phyloP scores from a whole-genome alignment of 2,329 filamentous ascomycete genomes.

The Incumbomyces lentus region DNA sequence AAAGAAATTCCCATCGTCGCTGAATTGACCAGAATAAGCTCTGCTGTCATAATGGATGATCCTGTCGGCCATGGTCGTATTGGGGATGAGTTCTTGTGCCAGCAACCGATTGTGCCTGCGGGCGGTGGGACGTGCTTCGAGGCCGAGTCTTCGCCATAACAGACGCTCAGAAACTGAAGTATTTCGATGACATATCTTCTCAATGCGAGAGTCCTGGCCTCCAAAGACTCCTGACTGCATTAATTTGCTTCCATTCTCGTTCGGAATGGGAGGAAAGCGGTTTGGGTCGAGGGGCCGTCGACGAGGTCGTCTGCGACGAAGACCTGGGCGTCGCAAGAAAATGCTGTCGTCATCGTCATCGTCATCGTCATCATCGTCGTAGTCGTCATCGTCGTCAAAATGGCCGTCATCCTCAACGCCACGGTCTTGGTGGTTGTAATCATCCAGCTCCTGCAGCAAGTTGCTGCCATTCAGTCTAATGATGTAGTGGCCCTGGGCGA shows the following conservation, averaged over 20 bases:
- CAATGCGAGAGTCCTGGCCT: slow-evolving; percentile 46
- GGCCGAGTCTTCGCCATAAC: slow-evolving; percentile 69
- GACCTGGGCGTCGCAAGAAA: slow-evolving; percentile 13
- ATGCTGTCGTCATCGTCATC: slow-evolving; percentile 25
- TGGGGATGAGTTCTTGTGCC: slow-evolving; percentile 63
- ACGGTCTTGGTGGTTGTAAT: slow-evolving; percentile 24
- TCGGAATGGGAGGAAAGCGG: slow-evolving; percentile 75
- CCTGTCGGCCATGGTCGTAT: slow-evolving; percentile 60
- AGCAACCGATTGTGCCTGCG: slow-evolving; percentile 57
- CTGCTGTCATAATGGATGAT: slow-evolving; percentile 78
- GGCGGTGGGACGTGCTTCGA: slow-evolving; percentile 48
- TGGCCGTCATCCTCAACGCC: slow-evolving; percentile 23
- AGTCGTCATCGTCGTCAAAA: slow-evolving; percentile 7
- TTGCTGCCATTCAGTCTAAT: no score
- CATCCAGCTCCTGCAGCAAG: slow-evolving; percentile 10
- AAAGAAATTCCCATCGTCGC: slow-evolving; percentile 94
- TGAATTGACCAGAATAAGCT: slow-evolving; percentile 93
- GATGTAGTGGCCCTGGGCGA: slow-evolving; percentile 25
- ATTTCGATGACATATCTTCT: slow-evolving; percentile 46
- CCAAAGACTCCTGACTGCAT: slow-evolving; percentile 81
- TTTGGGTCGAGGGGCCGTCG: slow-evolving; percentile 37
- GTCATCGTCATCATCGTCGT: slow-evolving; percentile 24
- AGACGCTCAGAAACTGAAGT: slow-evolving; percentile 56
- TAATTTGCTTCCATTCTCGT: slow-evolving; percentile 60
- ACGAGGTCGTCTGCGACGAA: slow-evolving; percentile 35